These are phyloP conservation scores for Balakata baccata DNA, from an alignment of 345 rosid genomes.

Conservation along the genomic window DNA sequence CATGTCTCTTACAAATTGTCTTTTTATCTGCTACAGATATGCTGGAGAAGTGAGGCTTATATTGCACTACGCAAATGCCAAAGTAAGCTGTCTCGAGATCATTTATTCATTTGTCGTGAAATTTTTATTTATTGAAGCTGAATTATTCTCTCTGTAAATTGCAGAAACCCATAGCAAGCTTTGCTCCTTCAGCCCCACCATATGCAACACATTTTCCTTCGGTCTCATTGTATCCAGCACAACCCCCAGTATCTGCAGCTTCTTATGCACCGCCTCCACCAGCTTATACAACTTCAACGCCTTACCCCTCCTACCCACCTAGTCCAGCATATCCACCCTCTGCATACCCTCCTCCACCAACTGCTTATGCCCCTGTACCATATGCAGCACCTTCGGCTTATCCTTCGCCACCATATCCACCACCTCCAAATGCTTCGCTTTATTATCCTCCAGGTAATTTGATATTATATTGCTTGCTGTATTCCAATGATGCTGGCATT, in stretches of 20 bases:
- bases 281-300: conserved; percentile 20
- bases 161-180: conserved; percentile 45
- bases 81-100: conserved; percentile 33
- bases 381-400: conserved; percentile 27
- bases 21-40: conserved; percentile 40
- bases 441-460: conserved; percentile 52
- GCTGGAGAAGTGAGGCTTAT: conserved; percentile 83
- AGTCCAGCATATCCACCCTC: conserved; percentile 31
- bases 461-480: not conserved
- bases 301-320: conserved; percentile 26
- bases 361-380: conserved; percentile 22
- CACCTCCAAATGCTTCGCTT: conserved; percentile 41
- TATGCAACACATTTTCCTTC: conserved; percentile 21
- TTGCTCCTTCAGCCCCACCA: conserved; percentile 45
- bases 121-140: not conserved
- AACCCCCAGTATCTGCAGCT: conserved; percentile 21
- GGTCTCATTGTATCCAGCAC: conserved; percentile 8
- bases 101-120: not conserved
- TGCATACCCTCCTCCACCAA: conserved; percentile 24
- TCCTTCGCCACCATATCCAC: conserved; percentile 28
- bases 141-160: conserved; percentile 9
- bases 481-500: not conserved
- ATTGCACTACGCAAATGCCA: conserved; percentile 60
- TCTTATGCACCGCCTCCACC: conserved; percentile 25
- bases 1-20: not conserved